phyloP scores from a whole-genome alignment of 1,139 yeast species.

The Kodamaea plutei region DNA sequence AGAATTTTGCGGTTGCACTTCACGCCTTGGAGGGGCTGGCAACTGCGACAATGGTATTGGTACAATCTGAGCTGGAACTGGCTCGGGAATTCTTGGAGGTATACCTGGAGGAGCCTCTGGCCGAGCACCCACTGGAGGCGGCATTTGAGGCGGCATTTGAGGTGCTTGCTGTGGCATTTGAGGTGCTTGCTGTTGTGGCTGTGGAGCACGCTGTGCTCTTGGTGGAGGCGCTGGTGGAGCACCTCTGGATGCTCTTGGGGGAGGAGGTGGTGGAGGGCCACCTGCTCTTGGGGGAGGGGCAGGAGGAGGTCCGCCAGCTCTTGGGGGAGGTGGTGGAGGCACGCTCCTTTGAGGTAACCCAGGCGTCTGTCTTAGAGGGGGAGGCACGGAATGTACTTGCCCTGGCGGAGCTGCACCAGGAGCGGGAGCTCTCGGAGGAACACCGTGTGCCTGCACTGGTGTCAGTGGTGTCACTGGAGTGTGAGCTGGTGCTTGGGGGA shows the following conservation, averaged over 20 bases:
- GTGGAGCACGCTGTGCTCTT: slow-evolving; percentile 19
- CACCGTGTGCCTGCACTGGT: not conserved
- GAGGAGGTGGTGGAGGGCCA: slow-evolving; percentile 23
- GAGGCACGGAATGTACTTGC: not conserved
- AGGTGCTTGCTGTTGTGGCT: slow-evolving; percentile 15
- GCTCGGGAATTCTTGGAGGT: slow-evolving; percentile 10
- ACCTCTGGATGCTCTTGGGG: slow-evolving; percentile 18
- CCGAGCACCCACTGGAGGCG: slow-evolving; percentile 11
- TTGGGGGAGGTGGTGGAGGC: slow-evolving; percentile 34
- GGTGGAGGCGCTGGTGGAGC: slow-evolving; percentile 10
- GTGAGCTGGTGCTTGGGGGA: not conserved
- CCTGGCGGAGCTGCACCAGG: not conserved
- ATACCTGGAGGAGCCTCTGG: slow-evolving; percentile 17
- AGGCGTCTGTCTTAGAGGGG: slow-evolving; percentile 1
- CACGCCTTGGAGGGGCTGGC: slow-evolving; percentile 16
- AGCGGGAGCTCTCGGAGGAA: not conserved
- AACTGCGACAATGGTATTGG: slow-evolving; percentile 17
- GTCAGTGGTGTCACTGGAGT: slow-evolving; percentile 5
- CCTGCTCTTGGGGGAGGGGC: slow-evolving; percentile 13
- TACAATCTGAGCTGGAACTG: slow-evolving; percentile 15
- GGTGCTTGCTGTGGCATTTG: slow-evolving; percentile 10
- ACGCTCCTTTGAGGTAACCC: slow-evolving; percentile 14
- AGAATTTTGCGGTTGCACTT: slow-evolving; percentile 1
- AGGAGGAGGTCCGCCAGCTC: slow-evolving; percentile 14
- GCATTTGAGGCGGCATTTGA: slow-evolving; percentile 18